These are phyloP conservation scores for Allomyces macrogynus DNA, from an alignment of 192 early-diverging fungal genomes.

Conservation along the genomic window DNA sequence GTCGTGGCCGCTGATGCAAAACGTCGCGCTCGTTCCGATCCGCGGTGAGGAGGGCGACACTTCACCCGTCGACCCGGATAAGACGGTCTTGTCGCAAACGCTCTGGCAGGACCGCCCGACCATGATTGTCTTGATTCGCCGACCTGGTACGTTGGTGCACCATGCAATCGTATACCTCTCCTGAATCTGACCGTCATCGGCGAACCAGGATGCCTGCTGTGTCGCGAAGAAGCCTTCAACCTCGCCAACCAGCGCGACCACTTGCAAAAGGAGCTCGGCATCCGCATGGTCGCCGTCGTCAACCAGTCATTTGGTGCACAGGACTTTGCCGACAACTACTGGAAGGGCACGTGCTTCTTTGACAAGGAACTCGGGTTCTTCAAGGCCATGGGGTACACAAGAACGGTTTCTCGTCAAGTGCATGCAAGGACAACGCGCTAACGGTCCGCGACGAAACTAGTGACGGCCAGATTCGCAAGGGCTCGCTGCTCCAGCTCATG, in stretches of 20 bases:
- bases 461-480: not conserved
- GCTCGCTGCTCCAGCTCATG: not conserved
- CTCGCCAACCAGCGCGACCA: not conserved
- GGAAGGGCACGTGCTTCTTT: not conserved
- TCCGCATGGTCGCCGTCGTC: not conserved
- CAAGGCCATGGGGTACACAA: not conserved
- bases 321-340: not conserved
- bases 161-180: too few relatives aligned
- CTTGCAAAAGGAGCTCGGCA: not conserved
- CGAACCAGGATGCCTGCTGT: not conserved
- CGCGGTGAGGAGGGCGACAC: too few relatives aligned
- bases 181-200: not conserved
- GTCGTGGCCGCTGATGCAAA: too few relatives aligned
- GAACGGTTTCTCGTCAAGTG: not conserved
- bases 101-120: not conserved
- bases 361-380: not conserved
- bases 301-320: not conserved
- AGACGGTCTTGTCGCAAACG: not conserved
- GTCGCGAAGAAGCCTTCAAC: not conserved
- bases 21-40: too few relatives aligned
- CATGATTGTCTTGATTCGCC: not conserved
- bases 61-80: too few relatives aligned
- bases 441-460: not conserved
- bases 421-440: too few relatives aligned
- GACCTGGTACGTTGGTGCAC: not conserved